phyloP scores from a whole-genome alignment of 2,329 filamentous ascomycete genomes.

The Aspergillus fumigatus region DNA sequence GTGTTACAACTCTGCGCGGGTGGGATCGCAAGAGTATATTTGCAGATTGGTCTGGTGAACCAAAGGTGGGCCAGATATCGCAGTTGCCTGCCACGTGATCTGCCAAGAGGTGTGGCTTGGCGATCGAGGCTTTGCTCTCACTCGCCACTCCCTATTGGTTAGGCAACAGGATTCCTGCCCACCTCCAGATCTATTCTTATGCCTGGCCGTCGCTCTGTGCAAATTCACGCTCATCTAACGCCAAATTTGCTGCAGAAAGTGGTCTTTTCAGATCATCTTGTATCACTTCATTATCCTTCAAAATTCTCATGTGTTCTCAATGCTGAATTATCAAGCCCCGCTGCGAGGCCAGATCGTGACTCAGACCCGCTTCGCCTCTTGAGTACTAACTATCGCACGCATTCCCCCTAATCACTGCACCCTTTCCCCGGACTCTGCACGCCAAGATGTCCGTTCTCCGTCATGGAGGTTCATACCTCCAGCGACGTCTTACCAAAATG shows the following conservation, averaged over 20 bases:
- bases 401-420: conserved; percentile 7
- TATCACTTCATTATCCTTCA: not conserved
- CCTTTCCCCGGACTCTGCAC: conserved; percentile 10
- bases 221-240: not conserved
- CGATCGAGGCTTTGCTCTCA: conserved; percentile 21
- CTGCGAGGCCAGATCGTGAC: conserved; percentile 7
- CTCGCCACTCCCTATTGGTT: conserved; percentile 35
- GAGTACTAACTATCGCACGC: conserved; percentile 7
- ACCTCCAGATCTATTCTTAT: conserved; percentile 24
- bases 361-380: not conserved
- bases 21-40: no score
- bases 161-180: conserved; percentile 41
- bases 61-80: conserved; percentile 7
- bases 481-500: conserved; percentile 53
- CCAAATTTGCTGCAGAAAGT: not conserved
- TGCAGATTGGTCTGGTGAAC: not conserved
- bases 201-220: conserved; percentile 8
- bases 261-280: not conserved
- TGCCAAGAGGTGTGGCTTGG: conserved; percentile 19
- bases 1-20: not conserved
- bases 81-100: conserved; percentile 30
- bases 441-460: conserved; percentile 45
- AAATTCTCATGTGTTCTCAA: not conserved
- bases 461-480: conserved; percentile 42
- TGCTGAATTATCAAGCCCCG: not conserved